Evolutionary conservation across 169 alveolate genomes (phyloP), one percentile per base, ranked within the genome.

Genomic region (Plasmodium malariae): DNA sequence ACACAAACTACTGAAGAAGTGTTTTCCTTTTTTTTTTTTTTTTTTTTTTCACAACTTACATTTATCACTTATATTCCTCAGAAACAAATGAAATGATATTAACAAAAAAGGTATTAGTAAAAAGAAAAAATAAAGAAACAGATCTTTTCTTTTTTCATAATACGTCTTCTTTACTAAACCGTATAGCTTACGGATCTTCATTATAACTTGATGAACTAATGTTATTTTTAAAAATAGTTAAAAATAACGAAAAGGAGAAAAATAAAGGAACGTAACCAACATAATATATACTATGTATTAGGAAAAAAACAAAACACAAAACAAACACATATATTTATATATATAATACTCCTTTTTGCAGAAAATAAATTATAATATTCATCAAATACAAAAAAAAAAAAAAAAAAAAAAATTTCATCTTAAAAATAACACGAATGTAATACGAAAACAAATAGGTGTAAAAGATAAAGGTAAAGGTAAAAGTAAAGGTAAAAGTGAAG

Each of bases 141-240:
- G 51, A 67, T 68, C 59, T 69, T 83, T 83, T 55, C 83, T 67
- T 57, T 83, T 83, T 68, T 83, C 91, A 83, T 83, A 83, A 67
- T 49, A 83, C 9, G 34, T 60, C 21, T 83, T 83, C 55, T 67
- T 67, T 37, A 83, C 1, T 59, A 83, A 67, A 17, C 91, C 91
- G 32, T 83, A 65, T 67, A 83, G 34, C 60, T 67, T 83, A 67
- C 91, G 91, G 60, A 24, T 14, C 60, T 83, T 83, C 91, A 83
- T 83, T 40, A 59, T 83, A 65, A 55, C 32, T 40, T 55, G 17
- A 24, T 40, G 9, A 51, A 36, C 67, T 49, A 21, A 30, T 28
- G 59, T 55, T 65, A 54, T 49, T 68, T 45, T 83, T 30, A 65
- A 83, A 34, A 36, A 3, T 17, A 17, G 24, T 73, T 57, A 54